Base-by-base conservation (phyloP, 306 rosid genomes). In the Cajanus cajan region DNA sequence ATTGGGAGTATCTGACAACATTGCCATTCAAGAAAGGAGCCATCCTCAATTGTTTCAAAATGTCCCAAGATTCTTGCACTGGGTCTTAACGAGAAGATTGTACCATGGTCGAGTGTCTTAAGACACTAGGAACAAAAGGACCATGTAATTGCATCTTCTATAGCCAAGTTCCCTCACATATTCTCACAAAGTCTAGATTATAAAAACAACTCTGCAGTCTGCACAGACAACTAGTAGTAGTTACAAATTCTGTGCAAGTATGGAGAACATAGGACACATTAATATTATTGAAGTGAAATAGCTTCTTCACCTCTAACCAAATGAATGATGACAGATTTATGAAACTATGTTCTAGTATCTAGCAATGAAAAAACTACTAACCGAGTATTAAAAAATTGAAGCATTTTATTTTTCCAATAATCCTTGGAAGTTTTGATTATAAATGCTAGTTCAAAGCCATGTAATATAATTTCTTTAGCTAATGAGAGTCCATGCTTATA, bases 71-170 rank as follows among this genome's bases (percentile, higher is more conserved):
- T 94, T 71, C 94, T 91, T 36, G 72, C 83, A 8, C 80, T 94
- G 13, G 94, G 89, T 41, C 92, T 94, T 10, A 83, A 85, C 14
- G 98, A 90, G 90, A 94, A 90, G 87, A 89, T 94, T 69, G 85
- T 90, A 10, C 97, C 98, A 90, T 90, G 69, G 90, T 90, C 68
- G 90, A 89, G 71, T 94, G 96, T 82, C 96, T 94, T 58, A 59
- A 47, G 54, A 88, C 97, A 0, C 89, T 91, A 40, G 88, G 88
- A 13, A 86, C 96, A 36, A 94, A 90, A 37, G 57, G 94, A 92
- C 22, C 71, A 69, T 31, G 94, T 90, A 79, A 88, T 91, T 71
- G 88, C 31, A 28, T 28, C 31, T 28, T 1, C 31, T 28, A 28
- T 28, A 28, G 31, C 31, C 90, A 91, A 89, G 82, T 91, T 94